phyloP scores from a whole-genome alignment of 1,284 basidiomycete species.

The Bjerkandera adusta region DNA sequence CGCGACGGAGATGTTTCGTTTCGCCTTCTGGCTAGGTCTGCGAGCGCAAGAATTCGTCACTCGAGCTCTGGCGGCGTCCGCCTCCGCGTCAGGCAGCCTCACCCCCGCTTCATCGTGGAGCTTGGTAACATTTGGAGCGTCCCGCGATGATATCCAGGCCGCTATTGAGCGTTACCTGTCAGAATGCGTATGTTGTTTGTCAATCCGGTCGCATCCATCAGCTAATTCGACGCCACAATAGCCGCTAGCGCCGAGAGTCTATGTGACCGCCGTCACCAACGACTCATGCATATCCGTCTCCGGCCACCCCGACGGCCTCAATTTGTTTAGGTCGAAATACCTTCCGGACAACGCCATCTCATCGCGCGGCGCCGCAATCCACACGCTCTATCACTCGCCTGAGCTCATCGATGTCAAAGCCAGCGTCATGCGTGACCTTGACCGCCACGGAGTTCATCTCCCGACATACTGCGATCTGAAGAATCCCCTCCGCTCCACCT shows the following conservation, averaged over 20 bases:
- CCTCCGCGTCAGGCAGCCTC: constrained; percentile 10
- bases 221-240: too few relatives aligned
- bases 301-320: constrained; percentile 49
- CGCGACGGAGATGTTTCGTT: constrained; percentile 48
- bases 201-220: constrained; percentile 16
- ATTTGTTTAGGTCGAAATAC: constrained; percentile 38
- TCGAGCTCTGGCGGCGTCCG: constrained; percentile 21
- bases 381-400: constrained; percentile 54
- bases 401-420: constrained; percentile 26
- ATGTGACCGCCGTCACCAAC: constrained; percentile 50
- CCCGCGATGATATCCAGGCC: constrained; percentile 30
- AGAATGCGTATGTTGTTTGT: constrained; percentile 30
- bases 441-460: constrained; percentile 44
- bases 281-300: constrained; percentile 53
- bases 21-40: constrained; percentile 59
- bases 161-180: constrained; percentile 36
- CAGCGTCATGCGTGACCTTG: constrained; percentile 44
- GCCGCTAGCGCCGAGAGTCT: constrained; percentile 31
- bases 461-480: constrained; percentile 44
- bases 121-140: constrained; percentile 45
- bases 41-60: constrained; percentile 44
- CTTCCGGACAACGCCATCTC: constrained; percentile 27
- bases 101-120: constrained; percentile 48
- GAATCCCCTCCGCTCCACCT: constrained; percentile 46
- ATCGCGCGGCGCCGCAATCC: constrained; percentile 41